Conservation (phyloP, 2,329 filamentous ascomycete genomes). For the Cryphonectria japonica region DNA sequence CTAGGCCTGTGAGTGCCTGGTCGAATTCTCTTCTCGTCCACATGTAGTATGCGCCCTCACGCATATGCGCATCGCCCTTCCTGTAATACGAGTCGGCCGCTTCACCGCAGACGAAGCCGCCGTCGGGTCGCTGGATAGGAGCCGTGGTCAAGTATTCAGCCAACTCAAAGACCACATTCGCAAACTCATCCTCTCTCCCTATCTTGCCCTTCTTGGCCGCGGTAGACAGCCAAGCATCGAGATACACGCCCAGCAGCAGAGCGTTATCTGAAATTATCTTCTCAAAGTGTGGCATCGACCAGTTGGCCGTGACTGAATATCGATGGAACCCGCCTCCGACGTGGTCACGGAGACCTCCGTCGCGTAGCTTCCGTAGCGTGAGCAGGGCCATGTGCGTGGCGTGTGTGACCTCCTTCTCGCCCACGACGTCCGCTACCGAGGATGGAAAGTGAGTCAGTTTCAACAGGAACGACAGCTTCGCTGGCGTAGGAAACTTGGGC, state of each 20-base stretch:
- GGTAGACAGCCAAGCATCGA: conserved; percentile 77
- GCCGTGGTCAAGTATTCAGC: conserved; percentile 80
- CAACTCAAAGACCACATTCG: conserved; percentile 78
- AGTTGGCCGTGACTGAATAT: conserved; percentile 89
- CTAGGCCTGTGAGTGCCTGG: conserved; percentile 65
- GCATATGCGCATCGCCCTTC: conserved; percentile 76
- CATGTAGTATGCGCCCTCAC: conserved; percentile 91
- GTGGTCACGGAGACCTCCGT: conserved; percentile 60
- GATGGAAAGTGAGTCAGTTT: conserved; percentile 71
- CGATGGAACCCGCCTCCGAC: conserved; percentile 63
- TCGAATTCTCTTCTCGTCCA: conserved; percentile 91
- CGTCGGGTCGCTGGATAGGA: conserved; percentile 68
- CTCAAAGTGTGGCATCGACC: conserved; percentile 95
- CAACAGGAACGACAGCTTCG: conserved; percentile 82
- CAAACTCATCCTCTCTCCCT: conserved; percentile 66
- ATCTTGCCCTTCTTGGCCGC: conserved; percentile 40
- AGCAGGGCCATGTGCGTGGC: conserved; percentile 79
- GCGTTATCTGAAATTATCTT: conserved; percentile 96
- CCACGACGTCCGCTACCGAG: conserved; percentile 85
- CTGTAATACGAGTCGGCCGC: conserved; percentile 83
- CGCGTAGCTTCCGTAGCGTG: conserved; percentile 75
- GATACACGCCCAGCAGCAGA: conserved; percentile 79
- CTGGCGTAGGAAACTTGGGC: conserved; percentile 89
- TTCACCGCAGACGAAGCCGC: conserved; percentile 86
- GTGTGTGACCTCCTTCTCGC: conserved; percentile 72